Evolutionary conservation across 1,284 basidiomycete genomes (phyloP), one percentile per base, ranked within the genome.

Genomic region (Leccinum subrobustum): DNA sequence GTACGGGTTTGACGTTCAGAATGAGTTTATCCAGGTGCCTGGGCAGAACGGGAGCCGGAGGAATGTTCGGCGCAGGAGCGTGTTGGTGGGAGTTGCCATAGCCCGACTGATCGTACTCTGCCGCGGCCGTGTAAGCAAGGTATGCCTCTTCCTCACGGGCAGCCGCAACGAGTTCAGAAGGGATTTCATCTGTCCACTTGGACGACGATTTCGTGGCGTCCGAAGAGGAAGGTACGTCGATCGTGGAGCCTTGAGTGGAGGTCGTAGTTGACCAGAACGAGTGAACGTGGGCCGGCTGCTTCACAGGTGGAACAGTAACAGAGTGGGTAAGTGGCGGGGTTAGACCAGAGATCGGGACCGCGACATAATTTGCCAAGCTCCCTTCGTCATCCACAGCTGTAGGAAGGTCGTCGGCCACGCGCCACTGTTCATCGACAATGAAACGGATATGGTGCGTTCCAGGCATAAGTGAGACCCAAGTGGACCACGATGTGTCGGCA

Each of bases 381-480:
- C 97, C 96, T 70, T 97, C 93, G 68, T 95, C 93, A 73, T 98
- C 96, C 33, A 95, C 94, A 1, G 96, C 94, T 1, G 93, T 92
- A 7, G 95, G 91, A 23, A 97, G 83, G 65, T 95, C 88, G 60
- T 88, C 83, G 5, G 88, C 83, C 12, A 88, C 79, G 61, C 89
- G 86, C 89, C 91, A 95, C 56, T 89, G 85, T 61, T 93, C 91
- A 75, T 99, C 97, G 62, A 99, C 94, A 66, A 98, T 86, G 80
- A 98, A 99, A 66, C 96, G 95, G 72, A 98, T 84, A 63, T 96
- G 92, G 73, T 99, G 96, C 2, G 95, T 96, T 23, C 96, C 97
- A 0, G 96, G 95, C 12, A 88, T 85, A 3, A 97, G 83, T 16
- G 77, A 63, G 47, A 91, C 81, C 60, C 77, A 81, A 12, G 78